These are phyloP conservation scores for Zygoascus meyerae DNA, from an alignment of 1,139 yeast genomes.

Conservation along the genomic window DNA sequence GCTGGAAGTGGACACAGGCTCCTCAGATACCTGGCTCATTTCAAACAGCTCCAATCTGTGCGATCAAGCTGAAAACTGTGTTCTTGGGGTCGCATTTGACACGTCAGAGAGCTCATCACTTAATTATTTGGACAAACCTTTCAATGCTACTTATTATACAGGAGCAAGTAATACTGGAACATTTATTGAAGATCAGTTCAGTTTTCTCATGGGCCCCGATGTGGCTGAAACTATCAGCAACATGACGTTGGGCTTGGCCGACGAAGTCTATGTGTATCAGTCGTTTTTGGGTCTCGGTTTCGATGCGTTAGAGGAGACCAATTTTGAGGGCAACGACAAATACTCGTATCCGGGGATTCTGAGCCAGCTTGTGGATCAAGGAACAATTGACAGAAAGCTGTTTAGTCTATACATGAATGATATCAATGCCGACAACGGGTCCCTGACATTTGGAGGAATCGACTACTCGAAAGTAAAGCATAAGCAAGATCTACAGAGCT, in stretches of 20 bases:
- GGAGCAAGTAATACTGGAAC: conserved; percentile 39
- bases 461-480: conserved; percentile 52
- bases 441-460: conserved; percentile 52
- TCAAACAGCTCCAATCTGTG: conserved; percentile 23
- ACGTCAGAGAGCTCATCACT: conserved; percentile 12
- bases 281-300: conserved; percentile 20
- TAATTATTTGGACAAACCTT: conserved; percentile 13
- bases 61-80: conserved; percentile 15
- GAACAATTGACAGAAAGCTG: conserved; percentile 43
- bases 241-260: conserved; percentile 16
- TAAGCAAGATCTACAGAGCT: conserved; percentile 29
- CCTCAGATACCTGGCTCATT: conserved; percentile 43
- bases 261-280: conserved; percentile 8
- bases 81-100: conserved; percentile 14
- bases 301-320: conserved; percentile 17
- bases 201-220: conserved; percentile 8
- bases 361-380: conserved; percentile 41
- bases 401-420: conserved; percentile 52
- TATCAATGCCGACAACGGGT: conserved; percentile 40
- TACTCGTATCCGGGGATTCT: conserved; percentile 41
- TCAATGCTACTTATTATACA: conserved; percentile 18
- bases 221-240: conserved; percentile 12
- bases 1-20: conserved; percentile 41
- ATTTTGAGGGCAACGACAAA: conserved; percentile 10
- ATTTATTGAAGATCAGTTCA: conserved; percentile 44